Percentiles rank a stretch among this genome's conserved stretches.
These are phyloP conservation scores for Sporisorium graminicola DNA, from an alignment of 1,284 basidiomycete genomes.

Conservation along the genomic window DNA sequence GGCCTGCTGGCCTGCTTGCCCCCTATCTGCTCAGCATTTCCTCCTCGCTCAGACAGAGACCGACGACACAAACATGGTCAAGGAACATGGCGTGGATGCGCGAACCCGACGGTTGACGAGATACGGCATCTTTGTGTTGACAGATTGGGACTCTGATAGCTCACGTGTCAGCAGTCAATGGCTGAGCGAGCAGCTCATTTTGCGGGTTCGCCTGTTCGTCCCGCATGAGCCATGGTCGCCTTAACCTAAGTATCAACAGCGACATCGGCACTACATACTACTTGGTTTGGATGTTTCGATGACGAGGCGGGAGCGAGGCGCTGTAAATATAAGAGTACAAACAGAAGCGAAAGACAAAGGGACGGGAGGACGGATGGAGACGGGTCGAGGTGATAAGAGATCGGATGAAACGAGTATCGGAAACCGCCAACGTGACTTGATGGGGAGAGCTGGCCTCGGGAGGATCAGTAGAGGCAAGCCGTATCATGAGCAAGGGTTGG, in stretches of 20 bases:
- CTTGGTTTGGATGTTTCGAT: conserved; percentile 6
- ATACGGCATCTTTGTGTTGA: too few relatives aligned
- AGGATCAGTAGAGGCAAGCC: not conserved
- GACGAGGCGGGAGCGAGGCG: conserved; percentile 2
- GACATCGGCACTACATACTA: not conserved
- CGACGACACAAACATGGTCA: too few relatives aligned
- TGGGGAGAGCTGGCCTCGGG: not conserved
- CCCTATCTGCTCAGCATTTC: too few relatives aligned
- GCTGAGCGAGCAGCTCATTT: too few relatives aligned
- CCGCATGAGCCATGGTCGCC: not conserved
- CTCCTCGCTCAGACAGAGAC: too few relatives aligned
- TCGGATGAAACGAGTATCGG: not conserved
- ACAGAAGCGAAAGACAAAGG: not conserved
- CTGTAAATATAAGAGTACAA: conserved; percentile 8
- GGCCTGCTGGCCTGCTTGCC: too few relatives aligned
- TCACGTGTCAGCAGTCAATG: too few relatives aligned
- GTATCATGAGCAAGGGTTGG: not conserved
- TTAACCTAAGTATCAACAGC: not conserved
- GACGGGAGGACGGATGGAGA: not conserved
- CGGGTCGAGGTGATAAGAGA: not conserved
- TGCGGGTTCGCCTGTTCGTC: too few relatives aligned
- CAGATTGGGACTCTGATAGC: too few relatives aligned
- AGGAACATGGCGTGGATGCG: too few relatives aligned
- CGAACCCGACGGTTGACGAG: too few relatives aligned
- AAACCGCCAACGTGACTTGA: not conserved